Base-by-base conservation (phyloP, 805 yeast species). In the Candida ficus region DNA sequence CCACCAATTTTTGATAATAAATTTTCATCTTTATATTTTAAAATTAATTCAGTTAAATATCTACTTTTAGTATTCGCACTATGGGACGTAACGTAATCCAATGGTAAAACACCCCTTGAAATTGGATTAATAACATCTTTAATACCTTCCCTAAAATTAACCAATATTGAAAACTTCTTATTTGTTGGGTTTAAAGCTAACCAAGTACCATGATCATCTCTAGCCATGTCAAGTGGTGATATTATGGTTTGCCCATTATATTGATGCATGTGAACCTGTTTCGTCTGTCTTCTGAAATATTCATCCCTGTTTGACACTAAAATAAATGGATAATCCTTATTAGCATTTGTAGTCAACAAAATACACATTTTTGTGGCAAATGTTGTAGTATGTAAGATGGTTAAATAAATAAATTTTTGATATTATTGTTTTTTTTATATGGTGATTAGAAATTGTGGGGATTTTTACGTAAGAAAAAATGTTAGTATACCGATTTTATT, bases 171-270 rank as follows among this genome's bases (percentile, higher is more conserved):
- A 2, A 90, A 43, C 44, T 71, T 69, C 0, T 87, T 87, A 3
- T 50, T 56, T 23, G 66, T 65, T 6, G 54, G 52, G 30, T 77
- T 70, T 2, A 83, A 71, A 0, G 95, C 97, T 2, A 87, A 76
- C 99, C 99, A 93, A 0, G 97, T 86, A 1, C 99, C 97, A 47
- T 77, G 86, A 41, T 79, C 89, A 2, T 68, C 62, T 27, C 89
- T 61, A 1, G 81, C 87, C 51, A 84, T 58, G 58, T 91, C 97
- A 29, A 71, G 62, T 0, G 97, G 97, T 7, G 83, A 73, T 10
- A 87, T 56, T 1, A 83, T 62, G 36, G 12, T 39, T 22, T 48
- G 49, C 23, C 49, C 34, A 27, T 61, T 58, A 37, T 66, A 61
- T 44, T 61, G 41, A 43, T 66, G 60, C 39, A 67, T 48, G 38